Evolutionary conservation across 2,329 filamentous ascomycete species (phyloP), one percentile per base, ranked within the genome.

Genomic region (Aureobasidium sp.): DNA sequence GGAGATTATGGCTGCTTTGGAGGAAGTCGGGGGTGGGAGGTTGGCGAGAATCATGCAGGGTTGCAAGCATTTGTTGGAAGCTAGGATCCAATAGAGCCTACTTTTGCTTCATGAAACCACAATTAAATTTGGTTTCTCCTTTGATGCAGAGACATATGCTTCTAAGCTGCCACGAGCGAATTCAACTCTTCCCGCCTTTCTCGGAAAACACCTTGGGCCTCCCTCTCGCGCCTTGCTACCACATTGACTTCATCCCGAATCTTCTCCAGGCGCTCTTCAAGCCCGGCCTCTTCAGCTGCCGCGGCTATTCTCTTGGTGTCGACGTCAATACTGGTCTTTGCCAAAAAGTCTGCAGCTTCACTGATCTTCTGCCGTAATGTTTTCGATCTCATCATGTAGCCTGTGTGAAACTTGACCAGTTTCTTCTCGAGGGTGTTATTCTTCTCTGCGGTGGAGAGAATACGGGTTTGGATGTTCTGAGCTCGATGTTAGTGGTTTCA

Each of bases 351-450:
- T 22, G 83, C 80, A 1, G 89, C 88, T 59, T 90, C 86, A 16
- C 71, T 70, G 57, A 94, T 87, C 73, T 95, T 97, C 56, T 83
- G 79, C 19, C 83, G 80, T 22, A 98, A 78, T 61, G 81, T 83
- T 68, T 90, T 90, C 29, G 88, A 83, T 27, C 93, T 85, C 61
- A 90, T 84, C 67, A 90, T 84, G 71, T 98, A 98, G 12, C 93
- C 93, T 21, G 90, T 90, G 2, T 95, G 81, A 62, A 93, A 85
- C 51, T 95, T 76, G 0, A 78, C 77, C n/a, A 98, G 79, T 70
- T 93, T 96, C 79, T 95, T 95, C 71, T 97, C 90, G 1, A 95
- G 74, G 69, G 91, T 94, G 65, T 89, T 88, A 51, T 87, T 88
- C 54, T 84, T 79, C 61, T 91, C 84, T 2, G 90, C 93, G 0